Evolutionary conservation across 164 flowering plant genomes (phyloP), one percentile per base, ranked within the genome.

Genomic region (Vitis rotundifolia): DNA sequence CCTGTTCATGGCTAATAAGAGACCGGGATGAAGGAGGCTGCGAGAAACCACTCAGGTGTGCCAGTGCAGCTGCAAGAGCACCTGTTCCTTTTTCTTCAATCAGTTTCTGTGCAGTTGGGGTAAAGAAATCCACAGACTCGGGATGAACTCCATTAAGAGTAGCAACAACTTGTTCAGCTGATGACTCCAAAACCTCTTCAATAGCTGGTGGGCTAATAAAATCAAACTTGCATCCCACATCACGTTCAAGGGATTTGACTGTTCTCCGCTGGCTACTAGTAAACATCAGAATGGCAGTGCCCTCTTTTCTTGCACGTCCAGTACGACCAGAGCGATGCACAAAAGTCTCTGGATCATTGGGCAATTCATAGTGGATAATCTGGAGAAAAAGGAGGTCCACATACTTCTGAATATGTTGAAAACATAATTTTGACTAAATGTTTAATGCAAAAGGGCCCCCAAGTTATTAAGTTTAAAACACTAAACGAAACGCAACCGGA

Each of bases 291-390:
- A 96, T 81, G 49, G 99, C 92, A 70, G 67, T 73, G 63, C 99
- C 99, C 81, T 85, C 91, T 81, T 96, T 96, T 61, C 99, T 98
- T 55, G 99, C 99, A 75, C 98, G 97, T 44, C 99, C 99, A 64
- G 99, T 96, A 22, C 99, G 94, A 47, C 99, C 99, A 76, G 99
- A 96, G 13, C 99, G 98, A 75, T 96, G 99, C 70, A 96, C 99
- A 83, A 96, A 96, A 44, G 99, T 93, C 73, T 96, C 99, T 68
- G 99, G 83, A 84, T 93, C 99, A 80, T 93, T 96, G 28, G 99
- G 99, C 68, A 96, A 82, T 68, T 96, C 99, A 85, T 93, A 93
- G 70, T 96, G 99, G 75, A 96, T 91, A 69, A 96, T 55, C 99
- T 95, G 83, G 61, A 82, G 48, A 68, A 71, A 63, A 56, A 66